Conservation (phyloP, 345 rosid genomes). For the Garcia nutans region DNA sequence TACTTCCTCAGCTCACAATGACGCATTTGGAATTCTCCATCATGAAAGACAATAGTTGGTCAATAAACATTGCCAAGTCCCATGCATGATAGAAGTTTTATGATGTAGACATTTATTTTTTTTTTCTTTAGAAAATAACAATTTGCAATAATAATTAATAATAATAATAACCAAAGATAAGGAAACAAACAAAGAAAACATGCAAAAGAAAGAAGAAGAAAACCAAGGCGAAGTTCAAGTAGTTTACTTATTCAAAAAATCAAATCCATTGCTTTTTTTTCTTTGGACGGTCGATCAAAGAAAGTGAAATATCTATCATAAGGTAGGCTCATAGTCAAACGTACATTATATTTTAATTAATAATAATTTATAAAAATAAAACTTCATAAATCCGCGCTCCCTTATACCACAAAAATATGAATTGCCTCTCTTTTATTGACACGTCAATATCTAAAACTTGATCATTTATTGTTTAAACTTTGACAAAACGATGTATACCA, state of each 20-base stretch:
- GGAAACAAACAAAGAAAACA: neutral
- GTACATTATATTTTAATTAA: neutral
- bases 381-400: neutral
- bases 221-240: slow-evolving; percentile 16
- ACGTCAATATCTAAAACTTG: slow-evolving; percentile 13
- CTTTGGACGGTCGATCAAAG: slow-evolving; percentile 54
- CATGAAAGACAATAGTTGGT: slow-evolving; percentile 14
- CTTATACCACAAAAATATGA: neutral
- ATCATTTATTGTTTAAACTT: neutral
- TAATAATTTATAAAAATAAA: neutral
- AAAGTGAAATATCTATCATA: slow-evolving; percentile 11
- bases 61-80: slow-evolving; percentile 18
- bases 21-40: neutral
- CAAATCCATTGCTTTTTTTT: slow-evolving; percentile 20
- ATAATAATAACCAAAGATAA: neutral
- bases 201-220: neutral
- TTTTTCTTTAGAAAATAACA: neutral
- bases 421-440: neutral
- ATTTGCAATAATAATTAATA: too few relatives aligned
- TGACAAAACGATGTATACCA: neutral
- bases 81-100: neutral
- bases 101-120: neutral
- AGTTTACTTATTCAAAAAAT: slow-evolving; percentile 26
- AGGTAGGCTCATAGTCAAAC: slow-evolving; percentile 36
- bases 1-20: too few relatives aligned